Base-by-base conservation (phyloP, 306 rosid genomes). In the Quercus dentata region DNA sequence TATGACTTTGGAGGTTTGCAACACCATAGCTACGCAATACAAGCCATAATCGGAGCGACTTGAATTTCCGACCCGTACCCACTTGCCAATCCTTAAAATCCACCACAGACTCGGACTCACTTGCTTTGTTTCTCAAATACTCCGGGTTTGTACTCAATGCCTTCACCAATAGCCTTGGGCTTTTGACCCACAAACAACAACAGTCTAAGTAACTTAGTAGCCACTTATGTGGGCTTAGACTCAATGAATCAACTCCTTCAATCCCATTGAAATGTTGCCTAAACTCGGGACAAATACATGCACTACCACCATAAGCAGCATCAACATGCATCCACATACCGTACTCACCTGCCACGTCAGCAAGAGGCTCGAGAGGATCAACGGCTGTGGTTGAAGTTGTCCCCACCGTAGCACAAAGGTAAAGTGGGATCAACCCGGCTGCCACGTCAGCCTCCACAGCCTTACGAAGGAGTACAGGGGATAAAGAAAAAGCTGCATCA, bases 161-260 rank as follows among this genome's bases (percentile, higher is more conserved):
- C 2, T 46, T 73, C 10, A 81, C 75, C 7, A 89, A 54, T 5
- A 69, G 28, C 54, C 18, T 80, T 5, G 87, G 86, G 20, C 62
- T 76, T 71, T 83, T 87, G 6, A 91, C 88, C 93, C 93, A 89
- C 57, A 89, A 84, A 55, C 92, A 88, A 25, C 93, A 89, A 58
- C 89, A 83, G 2, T 83, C 63, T 57, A 89, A 76, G 71, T 87
- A 81, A 25, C 78, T 80, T 8, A 89, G 84, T 6, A 91, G 88
- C 95, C 95, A 91, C 79, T 89, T 89, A 56, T 89, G 95, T 0
- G 91, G 89, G 76, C 88, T 87, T 54, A 91, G 76, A 74, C 95
- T 89, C 51, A 91, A 77, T 0, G 95, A 91, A 63, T 86, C 75
- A 6, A 71, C 85, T 25, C 77, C 69, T 25, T 91, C 91, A 5